Evolutionary conservation across 73 alveolate species (phyloP), one percentile per base, ranked within the genome.

Genomic region (Tetrahymena malaccensis): DNA sequence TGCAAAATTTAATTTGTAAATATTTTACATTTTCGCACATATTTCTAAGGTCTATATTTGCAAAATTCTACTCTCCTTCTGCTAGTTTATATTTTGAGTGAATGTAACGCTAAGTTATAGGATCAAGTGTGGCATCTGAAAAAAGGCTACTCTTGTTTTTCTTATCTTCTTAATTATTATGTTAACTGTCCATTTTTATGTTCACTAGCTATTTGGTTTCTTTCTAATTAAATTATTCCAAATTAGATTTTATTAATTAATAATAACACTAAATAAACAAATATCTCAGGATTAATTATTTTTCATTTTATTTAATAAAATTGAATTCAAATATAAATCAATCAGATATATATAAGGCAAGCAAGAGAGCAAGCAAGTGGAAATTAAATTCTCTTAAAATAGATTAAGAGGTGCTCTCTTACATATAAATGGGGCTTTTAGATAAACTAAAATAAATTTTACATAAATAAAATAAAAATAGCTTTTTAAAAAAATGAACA

Each of bases 11-110:
- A 44, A 19, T 85, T 37, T 93, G 25, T 95, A 31, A 93, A 33
- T 43, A 85, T 85, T 85, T 95, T 34, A 95, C 97, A 85, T 95
- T 95, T 43, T 95, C 97, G 94, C 97, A 95, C 95, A 89, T 95
- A 56, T 95, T 94, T 55, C 97, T 95, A 21, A 95, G 93, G 93
- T 95, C 97, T 27, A 95, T 38, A 44, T 43, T 70, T 95, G 55
- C 94, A 85, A 70, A 70, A 70, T 70, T 70, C 12, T 70, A 1
- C 37, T 70, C 89, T 2, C 89, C 89, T 31, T 70, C 89, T 27
- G 89, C 89, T n/a, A 70, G 37, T 40, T 70, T 70, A 70, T 70
- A 70, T 31, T 70, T 70, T 27, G 89, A 70, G 12, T 70, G 89
- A 9, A 70, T 70, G 37, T 70, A 70, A 33, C 89, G 89, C 89